A percentile compares a stretch with the other conserved stretches of the same genome.
These are phyloP conservation scores for Trichocladium antarcticum DNA, from an alignment of 495 filamentous ascomycete genomes.

Conservation along the genomic window DNA sequence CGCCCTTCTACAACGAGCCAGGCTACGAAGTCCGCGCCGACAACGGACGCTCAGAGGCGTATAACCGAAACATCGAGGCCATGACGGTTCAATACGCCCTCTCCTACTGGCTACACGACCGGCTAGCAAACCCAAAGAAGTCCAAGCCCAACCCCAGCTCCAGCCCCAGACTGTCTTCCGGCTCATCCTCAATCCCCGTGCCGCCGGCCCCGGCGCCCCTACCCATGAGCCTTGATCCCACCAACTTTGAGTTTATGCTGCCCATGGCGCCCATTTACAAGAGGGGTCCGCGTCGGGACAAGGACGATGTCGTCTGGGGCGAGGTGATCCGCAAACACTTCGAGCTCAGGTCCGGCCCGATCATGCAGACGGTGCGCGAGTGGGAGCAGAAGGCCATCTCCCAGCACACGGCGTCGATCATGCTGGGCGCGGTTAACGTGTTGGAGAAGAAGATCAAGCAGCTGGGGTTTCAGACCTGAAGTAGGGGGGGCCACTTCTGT, in stretches of 20 bases:
- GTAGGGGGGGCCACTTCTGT: too few relatives aligned
- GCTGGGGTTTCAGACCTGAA: not conserved
- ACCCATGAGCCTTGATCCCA: too few relatives aligned
- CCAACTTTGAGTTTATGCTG: too few relatives aligned
- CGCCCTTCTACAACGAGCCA: slow-evolving; percentile 51
- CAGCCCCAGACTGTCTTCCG: too few relatives aligned
- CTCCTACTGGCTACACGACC: slow-evolving; percentile 35
- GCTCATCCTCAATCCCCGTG: too few relatives aligned
- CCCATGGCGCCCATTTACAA: not conserved
- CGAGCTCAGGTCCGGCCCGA: not conserved
- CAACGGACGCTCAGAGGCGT: slow-evolving; percentile 17
- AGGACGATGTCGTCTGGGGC: slow-evolving; percentile 15
- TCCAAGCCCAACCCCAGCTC: not conserved
- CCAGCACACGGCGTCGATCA: not conserved
- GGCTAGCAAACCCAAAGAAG: not conserved
- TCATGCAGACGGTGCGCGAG: slow-evolving; percentile 8
- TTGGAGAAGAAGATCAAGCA: not conserved
- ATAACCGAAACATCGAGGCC: slow-evolving; percentile 30
- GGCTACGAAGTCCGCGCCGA: slow-evolving; percentile 27
- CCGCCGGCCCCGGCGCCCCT: too few relatives aligned
- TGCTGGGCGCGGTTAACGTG: not conserved
- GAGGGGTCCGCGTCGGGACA: not conserved
- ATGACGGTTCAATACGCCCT: slow-evolving; percentile 39
- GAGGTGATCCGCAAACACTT: slow-evolving; percentile 19
- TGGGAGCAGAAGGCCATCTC: slow-evolving; percentile 1